These are phyloP conservation scores for Penicillium italicum DNA, from an alignment of 2,329 filamentous ascomycete species.

Conservation along the genomic window DNA sequence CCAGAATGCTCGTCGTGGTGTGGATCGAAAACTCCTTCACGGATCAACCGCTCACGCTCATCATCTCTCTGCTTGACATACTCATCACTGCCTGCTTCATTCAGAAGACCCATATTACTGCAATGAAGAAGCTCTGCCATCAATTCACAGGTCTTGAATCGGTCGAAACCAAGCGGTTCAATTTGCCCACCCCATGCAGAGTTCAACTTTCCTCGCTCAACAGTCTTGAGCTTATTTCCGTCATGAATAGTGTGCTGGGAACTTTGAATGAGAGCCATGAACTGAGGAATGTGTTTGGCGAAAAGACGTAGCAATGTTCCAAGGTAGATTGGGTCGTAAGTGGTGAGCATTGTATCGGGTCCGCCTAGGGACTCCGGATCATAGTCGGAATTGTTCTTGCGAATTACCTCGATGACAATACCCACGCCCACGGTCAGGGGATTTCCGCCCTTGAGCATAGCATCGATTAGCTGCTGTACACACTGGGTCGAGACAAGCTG, in stretches of 20 bases:
- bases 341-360: conserved; percentile 73
- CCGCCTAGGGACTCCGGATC: conserved; percentile 86
- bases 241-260: conserved; percentile 58
- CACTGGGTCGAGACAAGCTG: conserved; percentile 87
- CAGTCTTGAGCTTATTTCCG: conserved; percentile 55
- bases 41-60: conserved; percentile 75
- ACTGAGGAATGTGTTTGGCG: conserved; percentile 84
- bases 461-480: conserved; percentile 76
- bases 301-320: conserved; percentile 86
- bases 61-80: conserved; percentile 75
- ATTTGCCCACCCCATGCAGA: conserved; percentile 89
- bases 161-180: conserved; percentile 91
- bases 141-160: conserved; percentile 97
- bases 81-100: conserved; percentile 84
- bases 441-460: conserved; percentile 93
- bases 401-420: conserved; percentile 96
- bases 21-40: conserved; percentile 65
- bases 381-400: conserved; percentile 99
- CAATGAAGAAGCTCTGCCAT: conserved; percentile 98
- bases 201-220: conserved; percentile 69
- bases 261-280: conserved; percentile 85
- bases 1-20: conserved; percentile 48
- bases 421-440: conserved; percentile 93
- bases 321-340: conserved; percentile 90
- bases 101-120: conserved; percentile 96